These are phyloP conservation scores for Incumbomyces lentus DNA, from an alignment of 2,329 filamentous ascomycete species.

Conservation along the genomic window DNA sequence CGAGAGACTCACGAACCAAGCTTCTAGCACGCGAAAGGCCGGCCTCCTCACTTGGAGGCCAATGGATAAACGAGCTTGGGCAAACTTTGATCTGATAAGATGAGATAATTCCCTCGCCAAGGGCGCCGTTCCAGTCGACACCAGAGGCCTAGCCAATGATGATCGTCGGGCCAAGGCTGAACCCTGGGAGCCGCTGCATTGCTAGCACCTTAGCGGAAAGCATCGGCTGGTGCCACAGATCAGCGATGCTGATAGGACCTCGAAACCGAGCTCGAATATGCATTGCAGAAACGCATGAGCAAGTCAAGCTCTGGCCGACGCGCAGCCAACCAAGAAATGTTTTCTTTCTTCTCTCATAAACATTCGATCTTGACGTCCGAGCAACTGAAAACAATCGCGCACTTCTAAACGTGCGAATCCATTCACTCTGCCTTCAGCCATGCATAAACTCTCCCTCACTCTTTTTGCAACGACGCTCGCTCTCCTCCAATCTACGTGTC, in stretches of 20 bases:
- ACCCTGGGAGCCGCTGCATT: background rate
- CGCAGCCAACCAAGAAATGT: too few species aligned
- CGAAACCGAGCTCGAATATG: too few species aligned
- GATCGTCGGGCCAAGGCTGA: background rate
- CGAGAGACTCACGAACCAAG: background rate
- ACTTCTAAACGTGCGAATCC: too few species aligned
- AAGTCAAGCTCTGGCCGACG: too few species aligned
- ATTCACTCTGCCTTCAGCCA: background rate
- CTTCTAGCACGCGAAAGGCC: background rate
- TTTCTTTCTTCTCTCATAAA: too few species aligned
- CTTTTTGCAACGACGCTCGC: background rate
- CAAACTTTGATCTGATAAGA: conserved; percentile 15
- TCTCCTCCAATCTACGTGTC: conserved; percentile 1
- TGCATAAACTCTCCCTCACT: background rate
- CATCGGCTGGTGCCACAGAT: too few species aligned
- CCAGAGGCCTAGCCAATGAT: background rate
- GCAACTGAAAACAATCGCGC: too few species aligned
- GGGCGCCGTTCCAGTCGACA: background rate
- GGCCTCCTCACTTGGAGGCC: too few species aligned
- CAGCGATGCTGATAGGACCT: too few species aligned
- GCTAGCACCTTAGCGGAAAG: too few species aligned
- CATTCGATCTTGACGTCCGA: too few species aligned
- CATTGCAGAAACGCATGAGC: too few species aligned
- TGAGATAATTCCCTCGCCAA: background rate
- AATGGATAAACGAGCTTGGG: background rate